Conservation (phyloP, 306 rosid species). For the Lathyrus aphaca region DNA sequence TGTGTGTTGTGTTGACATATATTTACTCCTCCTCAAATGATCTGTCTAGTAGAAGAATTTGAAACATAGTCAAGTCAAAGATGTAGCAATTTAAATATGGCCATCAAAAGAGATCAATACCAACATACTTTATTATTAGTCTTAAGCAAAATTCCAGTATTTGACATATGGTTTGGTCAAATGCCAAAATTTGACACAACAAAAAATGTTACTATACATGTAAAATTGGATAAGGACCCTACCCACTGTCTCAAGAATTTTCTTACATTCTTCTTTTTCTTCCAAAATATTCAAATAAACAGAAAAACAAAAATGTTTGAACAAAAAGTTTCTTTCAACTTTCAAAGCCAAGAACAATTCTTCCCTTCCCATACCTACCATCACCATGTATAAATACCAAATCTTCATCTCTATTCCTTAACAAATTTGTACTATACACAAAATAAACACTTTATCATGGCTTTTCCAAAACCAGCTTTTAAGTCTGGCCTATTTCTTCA, state of each 20-base stretch:
- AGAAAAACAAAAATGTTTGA: background rate
- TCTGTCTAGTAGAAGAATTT: background rate
- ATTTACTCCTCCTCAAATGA: background rate
- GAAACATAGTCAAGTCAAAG: slow-evolving; percentile 12
- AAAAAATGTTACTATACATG: background rate
- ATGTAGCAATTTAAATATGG: slow-evolving; percentile 2
- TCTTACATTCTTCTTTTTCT: background rate
- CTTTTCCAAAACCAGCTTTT: slow-evolving; percentile 43
- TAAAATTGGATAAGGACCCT: background rate
- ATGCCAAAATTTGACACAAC: background rate
- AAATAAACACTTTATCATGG: slow-evolving; percentile 31
- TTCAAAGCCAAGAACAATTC: slow-evolving; percentile 25
- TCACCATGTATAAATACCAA: slow-evolving; percentile 34
- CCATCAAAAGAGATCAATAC: background rate
- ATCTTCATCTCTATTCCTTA: slow-evolving; percentile 7
- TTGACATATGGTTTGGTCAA: background rate
- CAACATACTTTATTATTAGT: background rate
- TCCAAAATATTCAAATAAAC: slow-evolving; percentile 1
- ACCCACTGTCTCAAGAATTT: background rate
- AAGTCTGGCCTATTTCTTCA: slow-evolving; percentile 39
- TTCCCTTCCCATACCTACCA: background rate
- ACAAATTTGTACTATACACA: background rate
- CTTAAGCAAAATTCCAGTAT: background rate
- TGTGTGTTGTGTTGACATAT: too few species aligned
- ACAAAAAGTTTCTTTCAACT: slow-evolving; percentile 9